These are phyloP conservation scores for Cunninghamia lanceolata DNA, from an alignment of 75 land plant genomes.

Conservation along the genomic window DNA sequence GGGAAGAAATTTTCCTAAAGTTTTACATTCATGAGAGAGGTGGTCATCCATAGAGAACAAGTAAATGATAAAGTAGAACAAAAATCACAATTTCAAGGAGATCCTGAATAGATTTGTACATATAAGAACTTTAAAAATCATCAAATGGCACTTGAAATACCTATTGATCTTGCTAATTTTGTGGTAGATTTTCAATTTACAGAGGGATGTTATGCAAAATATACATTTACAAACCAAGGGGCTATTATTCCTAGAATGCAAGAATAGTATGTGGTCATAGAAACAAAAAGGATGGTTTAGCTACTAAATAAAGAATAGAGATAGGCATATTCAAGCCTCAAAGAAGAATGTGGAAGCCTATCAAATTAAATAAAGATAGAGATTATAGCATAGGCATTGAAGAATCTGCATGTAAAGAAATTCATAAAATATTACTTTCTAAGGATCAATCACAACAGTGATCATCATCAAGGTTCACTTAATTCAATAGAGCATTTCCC, in stretches of 20 bases:
- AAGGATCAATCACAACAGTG: too few species aligned
- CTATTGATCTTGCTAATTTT: slow-evolving; percentile 54
- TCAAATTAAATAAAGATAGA: slow-evolving; percentile 27
- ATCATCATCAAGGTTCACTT: slow-evolving; percentile 28
- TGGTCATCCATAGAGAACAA: neutral
- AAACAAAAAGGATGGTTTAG: slow-evolving; percentile 9
- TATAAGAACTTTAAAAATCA: slow-evolving; percentile 31
- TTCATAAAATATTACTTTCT: slow-evolving; percentile 35
- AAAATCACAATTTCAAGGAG: slow-evolving; percentile 15
- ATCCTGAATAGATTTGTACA: slow-evolving; percentile 16
- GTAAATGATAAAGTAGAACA: slow-evolving; percentile 5
- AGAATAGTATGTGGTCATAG: slow-evolving; percentile 15
- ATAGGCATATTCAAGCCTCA: slow-evolving; percentile 18
- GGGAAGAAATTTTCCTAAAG: neutral
- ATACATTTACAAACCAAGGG: slow-evolving; percentile 22
- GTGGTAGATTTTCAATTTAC: slow-evolving; percentile 48
- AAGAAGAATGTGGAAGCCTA: slow-evolving; percentile 17
- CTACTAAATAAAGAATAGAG: slow-evolving; percentile 14
- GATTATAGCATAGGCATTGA: slow-evolving; percentile 33
- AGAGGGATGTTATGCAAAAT: slow-evolving; percentile 24
- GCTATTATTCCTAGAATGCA: slow-evolving; percentile 21
- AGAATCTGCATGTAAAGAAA: slow-evolving; percentile 55
- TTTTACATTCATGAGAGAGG: neutral
- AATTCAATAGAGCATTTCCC: slow-evolving; percentile 15
- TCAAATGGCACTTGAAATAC: slow-evolving; percentile 37